Evolutionary conservation across 2,329 filamentous ascomycete genomes (phyloP).

Genomic region (Lachnum nothofagi): DNA sequence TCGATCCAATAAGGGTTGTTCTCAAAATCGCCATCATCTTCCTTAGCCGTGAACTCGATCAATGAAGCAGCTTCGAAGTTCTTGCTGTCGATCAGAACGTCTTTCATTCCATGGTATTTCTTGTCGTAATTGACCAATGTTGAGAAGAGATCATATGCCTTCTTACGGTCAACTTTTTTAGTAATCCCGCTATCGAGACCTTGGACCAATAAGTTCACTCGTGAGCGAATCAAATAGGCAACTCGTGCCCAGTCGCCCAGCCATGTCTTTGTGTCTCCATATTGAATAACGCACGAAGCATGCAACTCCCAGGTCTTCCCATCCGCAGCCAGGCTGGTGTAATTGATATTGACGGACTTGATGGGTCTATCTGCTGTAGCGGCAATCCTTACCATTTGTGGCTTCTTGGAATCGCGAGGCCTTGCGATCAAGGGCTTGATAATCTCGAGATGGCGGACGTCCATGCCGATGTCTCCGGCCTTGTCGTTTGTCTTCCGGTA

Average conservation of each 20-base stretch:
- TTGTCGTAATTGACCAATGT: constrained; percentile 53
- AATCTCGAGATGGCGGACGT: constrained; percentile 63
- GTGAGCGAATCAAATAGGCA: constrained; percentile 63
- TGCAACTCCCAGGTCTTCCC: constrained; percentile 55
- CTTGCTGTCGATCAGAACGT: constrained; percentile 50
- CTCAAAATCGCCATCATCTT: constrained; percentile 48
- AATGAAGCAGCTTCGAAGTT: constrained; percentile 41
- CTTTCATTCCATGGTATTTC: constrained; percentile 53
- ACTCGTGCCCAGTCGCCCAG: constrained; percentile 61
- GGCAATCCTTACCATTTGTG: constrained; percentile 57
- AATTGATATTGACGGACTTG: not conserved
- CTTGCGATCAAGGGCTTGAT: constrained; percentile 63
- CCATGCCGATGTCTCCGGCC: constrained; percentile 50
- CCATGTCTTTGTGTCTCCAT: constrained; percentile 56
- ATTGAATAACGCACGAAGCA: constrained; percentile 56
- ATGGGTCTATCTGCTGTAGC: constrained; percentile 35
- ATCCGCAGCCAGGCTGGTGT: constrained; percentile 43
- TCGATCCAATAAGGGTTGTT: constrained; percentile 56
- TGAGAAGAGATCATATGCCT: constrained; percentile 69
- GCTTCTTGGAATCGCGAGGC: constrained; percentile 29
- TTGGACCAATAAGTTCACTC: constrained; percentile 49
- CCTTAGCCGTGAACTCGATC: constrained; percentile 43
- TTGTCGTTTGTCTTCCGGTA: not conserved
- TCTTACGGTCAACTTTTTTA: constrained; percentile 66
- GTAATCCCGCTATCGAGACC: constrained; percentile 58